Percentiles rank a stretch among this genome's conserved stretches.
These are phyloP conservation scores for Pugionium dolabratum DNA, from an alignment of 345 rosid genomes.

Conservation along the genomic window DNA sequence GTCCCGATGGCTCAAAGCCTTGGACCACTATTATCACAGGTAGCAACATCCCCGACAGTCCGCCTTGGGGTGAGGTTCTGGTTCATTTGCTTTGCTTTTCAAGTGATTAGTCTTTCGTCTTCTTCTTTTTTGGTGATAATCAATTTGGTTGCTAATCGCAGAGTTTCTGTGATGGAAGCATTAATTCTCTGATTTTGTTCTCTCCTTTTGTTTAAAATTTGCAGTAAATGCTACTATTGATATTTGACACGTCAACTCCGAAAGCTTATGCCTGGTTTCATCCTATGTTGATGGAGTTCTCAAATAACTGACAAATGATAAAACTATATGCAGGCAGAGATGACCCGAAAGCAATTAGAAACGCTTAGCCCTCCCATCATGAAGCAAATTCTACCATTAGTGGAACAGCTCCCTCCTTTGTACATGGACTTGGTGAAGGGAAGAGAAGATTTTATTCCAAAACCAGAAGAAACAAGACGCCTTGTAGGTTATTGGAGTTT, in stretches of 20 bases:
- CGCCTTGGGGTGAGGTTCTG: slow-evolving; percentile 74
- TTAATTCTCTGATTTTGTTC: neutral
- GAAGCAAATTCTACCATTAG: slow-evolving; percentile 94
- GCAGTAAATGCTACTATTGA: slow-evolving; percentile 10
- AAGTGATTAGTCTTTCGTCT: neutral
- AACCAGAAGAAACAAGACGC: slow-evolving; percentile 94
- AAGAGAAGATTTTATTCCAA: slow-evolving; percentile 92
- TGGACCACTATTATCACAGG: slow-evolving; percentile 83
- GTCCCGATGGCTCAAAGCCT: slow-evolving; percentile 92
- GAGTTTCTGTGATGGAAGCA: slow-evolving; percentile 1
- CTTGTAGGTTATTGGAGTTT: slow-evolving; percentile 57
- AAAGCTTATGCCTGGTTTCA: slow-evolving; percentile 1
- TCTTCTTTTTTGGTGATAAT: neutral
- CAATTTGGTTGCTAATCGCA: slow-evolving; percentile 1
- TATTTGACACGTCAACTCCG: slow-evolving; percentile 8
- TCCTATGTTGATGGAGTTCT: neutral
- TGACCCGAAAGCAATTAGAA: slow-evolving; percentile 89
- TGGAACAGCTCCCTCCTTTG: slow-evolving; percentile 94
- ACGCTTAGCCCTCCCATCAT: slow-evolving; percentile 86
- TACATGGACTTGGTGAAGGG: slow-evolving; percentile 94
- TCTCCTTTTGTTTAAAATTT: no score
- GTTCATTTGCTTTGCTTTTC: slow-evolving; percentile 15
- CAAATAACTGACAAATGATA: slow-evolving; percentile 11
- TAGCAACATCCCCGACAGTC: slow-evolving; percentile 72
- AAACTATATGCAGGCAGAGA: slow-evolving; percentile 76